Evolutionary conservation across 2,329 filamentous ascomycete species (phyloP), one percentile per base, ranked within the genome.

Genomic region (Dissoconium aciculare): DNA sequence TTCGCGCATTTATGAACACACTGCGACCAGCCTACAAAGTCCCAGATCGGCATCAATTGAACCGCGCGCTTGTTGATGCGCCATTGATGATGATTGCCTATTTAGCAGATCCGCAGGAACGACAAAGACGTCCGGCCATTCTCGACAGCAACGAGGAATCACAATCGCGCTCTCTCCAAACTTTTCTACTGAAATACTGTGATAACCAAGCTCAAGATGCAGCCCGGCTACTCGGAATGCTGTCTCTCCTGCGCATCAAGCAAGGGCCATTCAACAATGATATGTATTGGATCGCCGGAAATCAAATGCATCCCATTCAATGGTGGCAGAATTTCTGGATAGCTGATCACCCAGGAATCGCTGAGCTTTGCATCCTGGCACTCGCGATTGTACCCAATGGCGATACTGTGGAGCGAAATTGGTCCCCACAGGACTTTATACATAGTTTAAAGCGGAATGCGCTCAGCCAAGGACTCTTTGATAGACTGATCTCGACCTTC

Each of bases 271-370:
- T 44, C 27, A 34, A 31, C 29, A 44, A 44, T 17, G 37, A 44
- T 21, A 42, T 44, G 41, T 25, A 42, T 23, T 44, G 41, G 41
- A 40, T 44, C 32, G 41, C 41, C 3, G 39, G 37, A n/a, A 35
- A 44, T 11, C 41, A 44, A 19, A 40, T 44, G 35, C 38, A 37
- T 1, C 37, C 41, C 0, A 42, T 44, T 19, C 40, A 41, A 17
- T 44, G 41, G 41, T 44, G 41, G 41, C 39, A 42, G 33, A 40
- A 44, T 17, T 44, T 44, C 31, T 42, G 41, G 41, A 23, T 42
- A 15, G 37, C 41, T 24, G 36, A 40, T n/a, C 41, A 44, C 19
- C 39, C 39, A 5, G 41, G 42, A 14, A 28, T 44, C 8, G 39
- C 41, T 9, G 41, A 44, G 17, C 26, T 44, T 8, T 44, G 41